Percentiles rank a stretch among this genome's conserved stretches.
Evolutionary conservation across 495 filamentous ascomycete species (phyloP).

Genomic region (Bacidia rubella): DNA sequence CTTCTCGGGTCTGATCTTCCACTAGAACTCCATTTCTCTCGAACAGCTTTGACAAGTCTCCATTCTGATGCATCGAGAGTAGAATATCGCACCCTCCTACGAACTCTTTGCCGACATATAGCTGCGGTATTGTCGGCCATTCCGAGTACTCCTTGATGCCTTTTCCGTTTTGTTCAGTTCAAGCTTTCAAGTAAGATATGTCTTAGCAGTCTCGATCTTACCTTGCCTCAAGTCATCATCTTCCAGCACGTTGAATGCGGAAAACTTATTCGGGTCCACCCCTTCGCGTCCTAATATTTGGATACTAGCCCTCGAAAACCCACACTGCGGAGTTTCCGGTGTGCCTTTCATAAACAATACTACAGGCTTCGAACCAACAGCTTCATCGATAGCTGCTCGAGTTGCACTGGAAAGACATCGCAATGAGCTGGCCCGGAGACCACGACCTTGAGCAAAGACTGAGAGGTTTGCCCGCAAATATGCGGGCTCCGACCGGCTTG

Average conservation of each 20-base stretch:
- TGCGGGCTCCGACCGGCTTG: too few species aligned
- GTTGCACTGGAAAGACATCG: conserved; percentile 69
- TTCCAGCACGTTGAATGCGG: conserved; percentile 92
- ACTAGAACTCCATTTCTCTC: conserved; percentile 80
- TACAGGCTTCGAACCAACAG: conserved; percentile 69
- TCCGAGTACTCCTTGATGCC: conserved; percentile 98
- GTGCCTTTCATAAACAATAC: conserved; percentile 99
- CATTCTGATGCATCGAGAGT: conserved; percentile 94
- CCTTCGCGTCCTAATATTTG: conserved; percentile 91
- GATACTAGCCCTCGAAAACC: conserved; percentile 89
- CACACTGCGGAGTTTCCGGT: conserved; percentile 93
- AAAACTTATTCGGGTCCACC: conserved; percentile 91
- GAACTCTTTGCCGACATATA: conserved; percentile 92
- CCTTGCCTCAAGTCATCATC: conserved; percentile 75
- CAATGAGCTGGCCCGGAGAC: conserved; percentile 30
- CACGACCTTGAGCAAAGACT: conserved; percentile 18
- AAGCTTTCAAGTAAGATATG: too few species aligned
- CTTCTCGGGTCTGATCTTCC: conserved; percentile 25
- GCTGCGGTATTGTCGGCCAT: conserved; percentile 96
- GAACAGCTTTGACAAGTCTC: conserved; percentile 78
- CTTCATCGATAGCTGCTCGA: conserved; percentile 70
- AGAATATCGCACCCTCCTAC: conserved; percentile 94
- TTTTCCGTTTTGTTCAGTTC: too few species aligned
- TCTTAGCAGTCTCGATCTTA: conserved; percentile 29
- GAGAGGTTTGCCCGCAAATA: too few species aligned